These are phyloP conservation scores for Entophlyctis luteolus DNA, from an alignment of 192 early-diverging fungal species.

Conservation along the genomic window DNA sequence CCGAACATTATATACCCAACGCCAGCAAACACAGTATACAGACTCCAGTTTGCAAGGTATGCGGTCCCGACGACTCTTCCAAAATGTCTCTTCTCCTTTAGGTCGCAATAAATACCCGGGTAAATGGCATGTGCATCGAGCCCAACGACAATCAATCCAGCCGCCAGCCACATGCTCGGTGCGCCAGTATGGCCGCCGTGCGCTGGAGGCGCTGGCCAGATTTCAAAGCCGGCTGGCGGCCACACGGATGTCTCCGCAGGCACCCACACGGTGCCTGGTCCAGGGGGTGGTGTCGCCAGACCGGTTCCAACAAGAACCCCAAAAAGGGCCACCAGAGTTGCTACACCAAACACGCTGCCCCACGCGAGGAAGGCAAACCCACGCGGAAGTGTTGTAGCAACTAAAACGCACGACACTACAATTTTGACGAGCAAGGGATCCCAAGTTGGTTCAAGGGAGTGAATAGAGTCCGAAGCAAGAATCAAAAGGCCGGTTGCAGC, in stretches of 20 bases:
- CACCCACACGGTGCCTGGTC: slow-evolving; percentile 56
- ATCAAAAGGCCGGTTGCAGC: slow-evolving; percentile 46
- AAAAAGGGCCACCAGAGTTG: slow-evolving; percentile 50
- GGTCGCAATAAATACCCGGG: slow-evolving; percentile 64
- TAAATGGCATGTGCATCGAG: slow-evolving; percentile 61
- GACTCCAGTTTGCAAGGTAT: slow-evolving; percentile 42
- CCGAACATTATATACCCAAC: slow-evolving; percentile 74
- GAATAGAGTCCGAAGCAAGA: slow-evolving; percentile 42
- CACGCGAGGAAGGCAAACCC: slow-evolving; percentile 53
- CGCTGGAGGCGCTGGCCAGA: too few relatives aligned
- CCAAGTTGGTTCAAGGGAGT: slow-evolving; percentile 29
- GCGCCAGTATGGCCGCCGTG: too few relatives aligned
- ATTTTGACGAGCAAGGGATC: slow-evolving; percentile 41
- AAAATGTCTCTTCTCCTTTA: slow-evolving; percentile 50
- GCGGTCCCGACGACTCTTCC: slow-evolving; percentile 51
- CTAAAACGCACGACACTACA: slow-evolving; percentile 42
- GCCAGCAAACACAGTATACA: slow-evolving; percentile 53
- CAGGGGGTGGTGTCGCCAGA: slow-evolving; percentile 31
- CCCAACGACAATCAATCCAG: slow-evolving; percentile 36
- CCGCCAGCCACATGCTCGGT: slow-evolving; percentile 24
- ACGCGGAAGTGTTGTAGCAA: slow-evolving; percentile 48
- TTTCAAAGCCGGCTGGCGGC: slow-evolving; percentile 43
- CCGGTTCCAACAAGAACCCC: slow-evolving; percentile 58
- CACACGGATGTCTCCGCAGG: slow-evolving; percentile 51
- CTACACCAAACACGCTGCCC: slow-evolving; percentile 54